Conservation (phyloP, 2,329 filamentous ascomycete genomes). For the Hymenoscyphus fructigenus region DNA sequence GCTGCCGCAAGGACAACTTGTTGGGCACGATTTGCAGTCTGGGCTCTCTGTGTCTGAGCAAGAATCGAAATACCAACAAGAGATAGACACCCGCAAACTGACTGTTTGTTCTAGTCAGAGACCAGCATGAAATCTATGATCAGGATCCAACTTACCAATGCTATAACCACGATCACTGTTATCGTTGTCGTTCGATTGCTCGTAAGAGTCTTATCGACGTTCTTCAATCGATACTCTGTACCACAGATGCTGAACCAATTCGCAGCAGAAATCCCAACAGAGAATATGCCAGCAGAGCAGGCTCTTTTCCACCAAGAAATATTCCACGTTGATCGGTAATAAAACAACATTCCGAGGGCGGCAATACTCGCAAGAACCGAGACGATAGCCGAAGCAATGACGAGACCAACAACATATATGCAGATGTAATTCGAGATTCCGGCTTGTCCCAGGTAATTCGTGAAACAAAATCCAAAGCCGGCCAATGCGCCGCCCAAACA, state of each 20-base stretch:
- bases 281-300: constrained; percentile 53
- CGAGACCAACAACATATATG: constrained; percentile 53
- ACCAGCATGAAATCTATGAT: not conserved
- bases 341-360: constrained; percentile 75
- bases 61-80: constrained; percentile 54
- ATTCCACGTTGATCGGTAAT: constrained; percentile 73
- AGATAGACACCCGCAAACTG: constrained; percentile 59
- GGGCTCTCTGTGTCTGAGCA: constrained; percentile 40
- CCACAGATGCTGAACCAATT: constrained; percentile 67
- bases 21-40: constrained; percentile 43
- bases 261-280: constrained; percentile 4
- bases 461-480: constrained; percentile 74
- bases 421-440: constrained; percentile 77
- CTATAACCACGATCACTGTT: constrained; percentile 72
- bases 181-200: constrained; percentile 54
- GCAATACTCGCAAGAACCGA: constrained; percentile 69
- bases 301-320: constrained; percentile 74
- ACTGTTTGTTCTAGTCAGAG: constrained; percentile 41
- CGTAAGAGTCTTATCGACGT: constrained; percentile 39
- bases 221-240: constrained; percentile 62
- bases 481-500: constrained; percentile 65
- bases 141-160: constrained; percentile 54
- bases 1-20: constrained; percentile 57
- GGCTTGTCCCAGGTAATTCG: constrained; percentile 87
- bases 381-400: constrained; percentile 69